Base-by-base conservation (phyloP, 2,329 filamentous ascomycete species). In the Leptographium procerum region DNA sequence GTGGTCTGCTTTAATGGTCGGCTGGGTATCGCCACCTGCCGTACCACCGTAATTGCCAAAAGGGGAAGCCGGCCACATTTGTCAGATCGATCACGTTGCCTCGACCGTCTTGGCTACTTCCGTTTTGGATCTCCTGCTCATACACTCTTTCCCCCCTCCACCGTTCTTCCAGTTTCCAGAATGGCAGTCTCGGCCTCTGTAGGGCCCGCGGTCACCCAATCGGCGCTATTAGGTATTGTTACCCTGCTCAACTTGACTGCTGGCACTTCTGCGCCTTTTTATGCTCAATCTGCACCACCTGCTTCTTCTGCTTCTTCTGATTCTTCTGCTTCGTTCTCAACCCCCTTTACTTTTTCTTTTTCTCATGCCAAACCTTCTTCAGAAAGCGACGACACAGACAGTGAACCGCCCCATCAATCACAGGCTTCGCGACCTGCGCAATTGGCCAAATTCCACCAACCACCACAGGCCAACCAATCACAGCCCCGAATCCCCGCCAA, bases 211-310 rank as follows among this genome's bases (percentile, higher is more conserved):
- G 62, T 66, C 57, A 62, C 66, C 61, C 68, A 68, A 63, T 60
- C 68, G 29, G 63, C 65, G 53, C 62, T 64, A 57, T 61, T 65
- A 69, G 69, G 69, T 70, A 69, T 66, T 59, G 63, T 64, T 53
- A 61, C 62, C 52, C 66, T 64, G 50, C 61, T 64, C 57, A 55
- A 60, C 59, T 54, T 62, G n/a, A 61, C 62, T 62, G 57, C 31
- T 11, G 31, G 34, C 26, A 52, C 51, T 33, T 19, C 45, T 7
- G 34, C 33, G 28, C 36, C 45, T 7, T 40, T 19, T 52, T 52
- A 36, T 40, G 3, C n/a, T n/a, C n/a, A n/a, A n/a, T n/a, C n/a
- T n/a, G n/a, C n/a, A n/a, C n/a, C n/a, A n/a, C n/a, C n/a, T n/a
- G n/a, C 45, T 7, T 40, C 13, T 52, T 52, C 29, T 40, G 3